Percentiles rank a stretch among this genome's conserved stretches.
Evolutionary conservation across 768 basidiomycete genomes (phyloP).

Genomic region (Kwoniella mangroviensis): DNA sequence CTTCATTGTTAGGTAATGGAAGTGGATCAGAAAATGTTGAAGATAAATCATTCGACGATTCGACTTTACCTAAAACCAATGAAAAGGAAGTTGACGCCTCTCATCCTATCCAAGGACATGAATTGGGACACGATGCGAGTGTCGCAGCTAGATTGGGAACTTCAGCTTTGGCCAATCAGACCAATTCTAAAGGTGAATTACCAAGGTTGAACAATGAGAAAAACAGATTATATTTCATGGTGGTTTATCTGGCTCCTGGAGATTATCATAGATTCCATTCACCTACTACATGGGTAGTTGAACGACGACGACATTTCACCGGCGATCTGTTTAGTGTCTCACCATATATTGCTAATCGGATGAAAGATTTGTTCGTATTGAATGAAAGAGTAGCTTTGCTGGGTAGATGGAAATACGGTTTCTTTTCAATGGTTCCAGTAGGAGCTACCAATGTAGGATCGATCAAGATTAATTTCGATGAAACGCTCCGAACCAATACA

Average conservation of each 20-base stretch:
- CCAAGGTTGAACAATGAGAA: conserved; percentile 67
- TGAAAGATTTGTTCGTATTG: conserved; percentile 92
- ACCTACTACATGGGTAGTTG: conserved; percentile 95
- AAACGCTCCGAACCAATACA: conserved; percentile 86
- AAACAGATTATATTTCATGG: conserved; percentile 85
- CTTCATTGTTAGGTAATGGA: conserved; percentile 73
- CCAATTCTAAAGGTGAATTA: conserved; percentile 42
- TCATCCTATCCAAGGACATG: conserved; percentile 35
- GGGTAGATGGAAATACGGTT: conserved; percentile 92
- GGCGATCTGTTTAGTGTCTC: conserved; percentile 97
- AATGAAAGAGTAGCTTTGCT: conserved; percentile 95
- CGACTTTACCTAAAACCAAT: conserved; percentile 44
- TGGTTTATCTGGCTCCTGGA: conserved; percentile 96
- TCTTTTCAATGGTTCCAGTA: conserved; percentile 96
- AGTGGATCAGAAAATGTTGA: conserved; percentile 9
- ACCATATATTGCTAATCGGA: conserved; percentile 89
- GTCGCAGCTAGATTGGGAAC: conserved; percentile 62
- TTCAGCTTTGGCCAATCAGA: conserved; percentile 26
- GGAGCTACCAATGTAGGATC: conserved; percentile 98
- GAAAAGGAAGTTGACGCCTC: conserved; percentile 63
- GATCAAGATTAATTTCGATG: conserved; percentile 94
- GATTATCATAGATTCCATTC: conserved; percentile 98
- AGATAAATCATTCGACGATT: conserved; percentile 39
- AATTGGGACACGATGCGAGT: conserved; percentile 69
- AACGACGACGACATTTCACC: conserved; percentile 90